Base-by-base conservation (phyloP, 768 basidiomycete species). In the Kwoniella europaea region DNA sequence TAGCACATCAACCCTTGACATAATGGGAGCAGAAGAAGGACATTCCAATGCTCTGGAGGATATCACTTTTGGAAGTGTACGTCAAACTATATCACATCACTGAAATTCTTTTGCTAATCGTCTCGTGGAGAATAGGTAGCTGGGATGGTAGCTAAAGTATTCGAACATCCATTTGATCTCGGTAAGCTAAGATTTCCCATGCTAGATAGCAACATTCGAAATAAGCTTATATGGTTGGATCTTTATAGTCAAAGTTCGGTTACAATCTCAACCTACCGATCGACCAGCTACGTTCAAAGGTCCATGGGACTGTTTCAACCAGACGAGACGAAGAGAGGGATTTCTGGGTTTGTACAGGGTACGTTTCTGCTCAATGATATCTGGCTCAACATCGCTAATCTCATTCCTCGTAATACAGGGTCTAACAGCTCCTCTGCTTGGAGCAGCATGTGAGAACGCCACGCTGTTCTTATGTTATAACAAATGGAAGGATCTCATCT, bases 361-460 rank as follows among this genome's bases (percentile, higher is more conserved):
- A 66, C 68, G 43, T 73, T 56, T 15, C 35, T 35, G 35, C 35
- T 35, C 35, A 35, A 35, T 35, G 35, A 35, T 35, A 35, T 0
- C 35, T 35, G 35, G 35, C 6, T 35, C 35, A 35, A 65, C 64
- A 12, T 68, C 71, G 41, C 65, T 64, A 16, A 63, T 24, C 52
- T 0, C 60, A 15, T 42, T 50, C 16, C 35, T 35, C 35, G 56
- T 35, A 53, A n/a, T 52, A 2, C 73, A 94, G 94, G 95, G 96
- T 12, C 85, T 98, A 4, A 93, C 94, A 12, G 93, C 92, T 41
- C 96, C 96, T 0, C 86, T 98, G 27, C 89, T 91, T 0, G 96
- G 94, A 6, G 92, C 96, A 22, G 95, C 95, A 89, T 89, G 88
- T 0, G 95, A 98, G 82, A 97, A 95, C 71, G 94, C 93, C 2